Evolutionary conservation across 1,284 basidiomycete species (phyloP).

Genomic region (Thecaphora thlaspeos): DNA sequence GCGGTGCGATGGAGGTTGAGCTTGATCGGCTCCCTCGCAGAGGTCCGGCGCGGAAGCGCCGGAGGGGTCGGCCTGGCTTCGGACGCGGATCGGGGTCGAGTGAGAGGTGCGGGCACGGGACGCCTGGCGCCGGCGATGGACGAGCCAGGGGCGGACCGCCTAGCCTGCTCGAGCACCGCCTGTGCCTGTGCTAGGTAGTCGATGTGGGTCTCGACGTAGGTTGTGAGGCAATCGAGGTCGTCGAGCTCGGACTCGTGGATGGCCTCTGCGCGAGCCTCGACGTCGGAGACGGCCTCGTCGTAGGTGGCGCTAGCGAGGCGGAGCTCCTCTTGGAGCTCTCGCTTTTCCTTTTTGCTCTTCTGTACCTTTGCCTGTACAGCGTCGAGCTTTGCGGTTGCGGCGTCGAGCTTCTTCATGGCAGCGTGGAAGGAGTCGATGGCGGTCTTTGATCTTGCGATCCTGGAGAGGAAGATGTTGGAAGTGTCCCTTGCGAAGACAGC

Average conservation of each 20-base stretch:
- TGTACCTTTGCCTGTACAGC: slow-evolving; percentile 39
- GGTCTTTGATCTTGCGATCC: slow-evolving; percentile 32
- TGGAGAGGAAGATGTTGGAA: slow-evolving; percentile 29
- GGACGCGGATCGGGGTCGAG: slow-evolving; percentile 9
- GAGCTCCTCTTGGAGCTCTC: slow-evolving; percentile 47
- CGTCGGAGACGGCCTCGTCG: slow-evolving; percentile 43
- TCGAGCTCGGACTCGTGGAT: slow-evolving; percentile 40
- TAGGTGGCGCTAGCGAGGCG: slow-evolving; percentile 42
- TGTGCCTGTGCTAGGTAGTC: slow-evolving; percentile 38
- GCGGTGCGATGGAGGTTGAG: slow-evolving; percentile 2
- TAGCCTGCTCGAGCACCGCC: slow-evolving; percentile 40
- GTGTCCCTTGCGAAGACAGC: slow-evolving; percentile 31
- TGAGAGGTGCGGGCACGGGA: slow-evolving; percentile 2
- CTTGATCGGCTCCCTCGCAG: slow-evolving; percentile 15
- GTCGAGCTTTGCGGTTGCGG: slow-evolving; percentile 30
- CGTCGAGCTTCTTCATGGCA: slow-evolving; percentile 39
- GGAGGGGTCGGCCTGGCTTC: slow-evolving; percentile 6
- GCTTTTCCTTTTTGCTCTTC: slow-evolving; percentile 50
- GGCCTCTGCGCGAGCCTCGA: slow-evolving; percentile 33
- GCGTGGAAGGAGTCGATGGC: slow-evolving; percentile 27
- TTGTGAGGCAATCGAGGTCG: slow-evolving; percentile 37
- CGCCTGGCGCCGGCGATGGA: no score
- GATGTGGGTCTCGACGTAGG: slow-evolving; percentile 40
- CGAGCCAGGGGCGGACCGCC: background rate
- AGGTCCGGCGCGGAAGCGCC: slow-evolving; percentile 11